These are phyloP conservation scores for Agaricales sp. DNA, from an alignment of 1,284 basidiomycete genomes.

Conservation along the genomic window DNA sequence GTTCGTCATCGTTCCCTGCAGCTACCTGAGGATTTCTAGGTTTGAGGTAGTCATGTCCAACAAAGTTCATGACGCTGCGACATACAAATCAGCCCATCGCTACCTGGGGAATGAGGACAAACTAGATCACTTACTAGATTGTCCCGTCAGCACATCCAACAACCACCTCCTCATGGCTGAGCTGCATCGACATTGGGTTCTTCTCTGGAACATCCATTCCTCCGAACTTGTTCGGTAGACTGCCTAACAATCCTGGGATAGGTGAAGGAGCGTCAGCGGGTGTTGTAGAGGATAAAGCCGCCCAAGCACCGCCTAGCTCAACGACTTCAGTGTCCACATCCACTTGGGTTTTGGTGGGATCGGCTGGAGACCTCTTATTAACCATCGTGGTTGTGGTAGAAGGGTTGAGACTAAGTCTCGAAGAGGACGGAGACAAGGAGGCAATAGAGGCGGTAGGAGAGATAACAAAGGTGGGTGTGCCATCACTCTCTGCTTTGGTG, in stretches of 20 bases:
- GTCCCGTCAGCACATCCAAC: conserved; percentile 83
- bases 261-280: conserved; percentile 24
- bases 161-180: conserved; percentile 79
- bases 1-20: not conserved
- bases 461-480: conserved; percentile 11
- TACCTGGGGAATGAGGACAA: conserved; percentile 4
- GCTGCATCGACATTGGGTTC: conserved; percentile 83
- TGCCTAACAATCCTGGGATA: conserved; percentile 46
- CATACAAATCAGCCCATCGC: conserved; percentile 6
- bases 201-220: conserved; percentile 74
- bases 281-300: conserved; percentile 26
- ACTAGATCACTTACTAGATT: conserved; percentile 56
- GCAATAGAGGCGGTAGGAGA: not conserved
- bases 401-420: not conserved
- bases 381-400: not conserved
- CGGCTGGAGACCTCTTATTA: conserved; percentile 3
- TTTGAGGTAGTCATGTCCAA: conserved; percentile 35
- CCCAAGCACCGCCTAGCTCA: conserved; percentile 60
- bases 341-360: conserved; percentile 23
- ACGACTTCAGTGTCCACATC: conserved; percentile 54
- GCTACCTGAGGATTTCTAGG: not conserved
- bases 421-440: not conserved
- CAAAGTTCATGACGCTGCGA: conserved; percentile 45
- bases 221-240: conserved; percentile 51
- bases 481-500: conserved; percentile 5